Evolutionary conservation across 345 rosid species (phyloP), one percentile per base, ranked within the genome.

Genomic region (Geranium rotundifolium): DNA sequence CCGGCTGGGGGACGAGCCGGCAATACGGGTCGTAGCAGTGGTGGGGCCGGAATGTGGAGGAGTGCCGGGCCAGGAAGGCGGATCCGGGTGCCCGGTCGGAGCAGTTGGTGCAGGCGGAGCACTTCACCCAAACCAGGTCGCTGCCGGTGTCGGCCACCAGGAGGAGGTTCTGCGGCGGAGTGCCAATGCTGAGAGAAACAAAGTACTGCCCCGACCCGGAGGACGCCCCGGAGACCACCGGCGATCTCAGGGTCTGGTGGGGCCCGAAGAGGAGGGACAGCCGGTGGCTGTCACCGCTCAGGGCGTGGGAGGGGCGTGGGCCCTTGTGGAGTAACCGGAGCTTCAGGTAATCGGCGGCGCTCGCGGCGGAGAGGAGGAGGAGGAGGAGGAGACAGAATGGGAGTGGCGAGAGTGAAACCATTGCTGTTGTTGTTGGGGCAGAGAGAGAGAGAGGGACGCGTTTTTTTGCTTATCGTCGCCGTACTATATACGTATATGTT

Each of bases 191-290:
- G 65, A 91, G 78, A 66, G 82, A 66, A 63, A 85, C 85, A 58
- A 91, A 82, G 80, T 91, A 91, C 76, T 91, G 96, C 6, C 97
- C 96, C 62, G 95, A 71, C 52, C 96, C 97, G 68, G 81, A 69
- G 63, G 84, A 64, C 5, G 95, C 91, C 6, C 90, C 96, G 69
- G 97, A 91, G 59, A 75, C 60, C 0, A 88, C 70, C 0, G 97
- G 96, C 3, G 90, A 82, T 41, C 65, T 84, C 54, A 78, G 18
- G 59, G 75, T 61, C n/a, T 8, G 75, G 62, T 52, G 69, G 50
- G 17, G 71, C 19, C 59, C 69, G 68, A 34, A 31, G 37, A 31
- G 81, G 67, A 60, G 76, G 58, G 84, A 74, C 23, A 82, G 81
- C 29, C 84, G 91, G 63, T 67, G 68, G 72, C 66, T 63, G 70